These are phyloP conservation scores for Dictyostelium intermedium DNA, from an alignment of 78 protist genomes.

Conservation along the genomic window DNA sequence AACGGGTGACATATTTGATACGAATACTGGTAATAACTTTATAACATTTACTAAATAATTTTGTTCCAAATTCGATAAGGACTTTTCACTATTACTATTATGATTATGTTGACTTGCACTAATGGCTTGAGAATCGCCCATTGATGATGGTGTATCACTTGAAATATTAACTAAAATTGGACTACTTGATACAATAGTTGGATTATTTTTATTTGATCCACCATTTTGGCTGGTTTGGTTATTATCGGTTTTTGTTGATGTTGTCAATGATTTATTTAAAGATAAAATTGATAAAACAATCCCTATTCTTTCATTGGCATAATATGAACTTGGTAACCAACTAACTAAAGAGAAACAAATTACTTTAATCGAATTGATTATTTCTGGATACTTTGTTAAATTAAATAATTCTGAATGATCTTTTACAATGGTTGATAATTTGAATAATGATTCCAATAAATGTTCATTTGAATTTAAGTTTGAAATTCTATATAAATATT, in stretches of 20 bases:
- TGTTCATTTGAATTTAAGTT: background rate
- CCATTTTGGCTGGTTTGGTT: background rate
- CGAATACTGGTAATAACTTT: conserved; percentile 1
- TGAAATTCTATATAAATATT: conserved; percentile 5
- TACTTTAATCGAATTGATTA: background rate
- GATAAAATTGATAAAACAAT: background rate
- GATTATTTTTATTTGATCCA: background rate
- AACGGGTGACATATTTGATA: background rate
- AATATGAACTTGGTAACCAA: conserved; percentile 24
- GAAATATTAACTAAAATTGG: background rate
- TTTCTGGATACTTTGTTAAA: background rate
- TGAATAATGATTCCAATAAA: conserved; percentile 20
- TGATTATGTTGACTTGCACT: background rate
- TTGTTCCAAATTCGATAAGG: background rate
- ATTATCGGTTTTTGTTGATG: background rate
- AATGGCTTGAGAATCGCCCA: background rate
- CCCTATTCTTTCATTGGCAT: background rate
- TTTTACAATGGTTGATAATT: background rate
- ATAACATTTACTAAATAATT: background rate
- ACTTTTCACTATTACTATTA: background rate
- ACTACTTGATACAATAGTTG: background rate
- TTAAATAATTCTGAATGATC: background rate
- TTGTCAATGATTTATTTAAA: background rate
- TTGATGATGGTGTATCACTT: background rate
- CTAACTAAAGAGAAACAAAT: background rate